Evolutionary conservation across 768 basidiomycete species (phyloP).

Genomic region (Russula griseocarnosa): DNA sequence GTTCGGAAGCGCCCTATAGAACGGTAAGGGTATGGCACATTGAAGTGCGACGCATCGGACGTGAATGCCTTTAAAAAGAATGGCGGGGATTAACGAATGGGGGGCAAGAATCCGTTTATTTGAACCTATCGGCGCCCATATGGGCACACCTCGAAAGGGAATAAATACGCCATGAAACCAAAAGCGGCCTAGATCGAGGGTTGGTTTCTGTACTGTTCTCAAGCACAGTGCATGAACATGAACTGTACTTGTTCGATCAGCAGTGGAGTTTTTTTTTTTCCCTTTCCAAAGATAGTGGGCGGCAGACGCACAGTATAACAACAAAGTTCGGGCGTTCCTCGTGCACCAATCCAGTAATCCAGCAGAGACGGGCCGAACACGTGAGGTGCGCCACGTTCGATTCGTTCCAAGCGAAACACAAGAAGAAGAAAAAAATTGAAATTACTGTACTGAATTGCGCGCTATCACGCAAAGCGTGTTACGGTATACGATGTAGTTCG

Average conservation of each 20-base stretch:
- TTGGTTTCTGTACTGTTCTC: not conserved
- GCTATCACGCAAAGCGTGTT: not conserved
- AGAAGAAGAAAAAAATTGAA: slow-evolving; percentile 3
- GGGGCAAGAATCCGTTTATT: not conserved
- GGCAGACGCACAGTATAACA: not conserved
- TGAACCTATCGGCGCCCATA: not conserved
- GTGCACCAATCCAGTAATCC: not conserved
- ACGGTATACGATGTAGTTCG: no score
- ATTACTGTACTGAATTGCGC: not conserved
- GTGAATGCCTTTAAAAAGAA: not conserved
- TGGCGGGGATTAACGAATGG: not conserved
- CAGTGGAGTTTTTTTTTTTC: not conserved
- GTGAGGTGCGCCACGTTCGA: slow-evolving; percentile 13
- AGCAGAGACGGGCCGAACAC: not conserved
- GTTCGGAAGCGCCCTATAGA: not conserved
- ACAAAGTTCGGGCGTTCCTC: not conserved
- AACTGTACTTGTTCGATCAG: not conserved
- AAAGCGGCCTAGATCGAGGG: slow-evolving; percentile 2
- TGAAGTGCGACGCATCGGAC: not conserved
- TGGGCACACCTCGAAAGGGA: not conserved
- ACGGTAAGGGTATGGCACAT: not conserved
- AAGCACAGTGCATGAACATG: not conserved
- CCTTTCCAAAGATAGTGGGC: not conserved
- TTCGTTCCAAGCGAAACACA: slow-evolving; percentile 8
- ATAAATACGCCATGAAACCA: not conserved